These are phyloP conservation scores for Cadophora sp. DNA, from an alignment of 2,329 filamentous ascomycete species.

Conservation along the genomic window DNA sequence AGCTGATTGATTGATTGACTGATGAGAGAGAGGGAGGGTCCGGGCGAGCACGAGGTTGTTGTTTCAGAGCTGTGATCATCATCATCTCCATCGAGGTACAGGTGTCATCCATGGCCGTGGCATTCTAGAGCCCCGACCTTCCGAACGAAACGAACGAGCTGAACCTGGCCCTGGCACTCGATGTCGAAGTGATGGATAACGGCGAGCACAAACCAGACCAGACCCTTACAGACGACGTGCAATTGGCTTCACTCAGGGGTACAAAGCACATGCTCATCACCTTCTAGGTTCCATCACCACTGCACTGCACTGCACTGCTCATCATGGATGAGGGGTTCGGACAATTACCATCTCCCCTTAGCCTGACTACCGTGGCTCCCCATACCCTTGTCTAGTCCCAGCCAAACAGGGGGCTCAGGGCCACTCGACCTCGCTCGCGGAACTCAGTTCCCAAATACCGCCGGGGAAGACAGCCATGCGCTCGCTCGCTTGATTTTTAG, in stretches of 20 bases:
- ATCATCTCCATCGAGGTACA: background rate
- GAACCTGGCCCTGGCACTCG: background rate
- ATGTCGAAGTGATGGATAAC: background rate
- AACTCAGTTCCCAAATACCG: slow-evolving; percentile 32
- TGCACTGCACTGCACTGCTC: background rate
- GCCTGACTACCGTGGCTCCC: no score
- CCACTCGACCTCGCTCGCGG: slow-evolving; percentile 30
- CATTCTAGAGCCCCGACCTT: background rate
- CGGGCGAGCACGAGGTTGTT: background rate
- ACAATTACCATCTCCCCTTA: background rate
- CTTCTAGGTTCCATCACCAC: no score
- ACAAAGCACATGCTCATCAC: background rate
- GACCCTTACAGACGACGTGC: background rate
- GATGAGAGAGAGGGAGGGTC: background rate
- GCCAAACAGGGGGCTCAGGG: background rate
- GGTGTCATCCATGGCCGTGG: background rate
- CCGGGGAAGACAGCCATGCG: slow-evolving; percentile 30
- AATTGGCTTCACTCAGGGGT: slow-evolving; percentile 10
- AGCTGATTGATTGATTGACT: background rate
- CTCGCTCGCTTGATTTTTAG: background rate
- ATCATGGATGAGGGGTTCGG: slow-evolving; percentile 18
- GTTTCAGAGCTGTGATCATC: background rate
- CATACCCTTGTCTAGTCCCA: background rate
- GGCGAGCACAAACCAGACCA: background rate
- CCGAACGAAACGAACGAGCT: background rate